Evolutionary conservation across 352 stramenopile species (phyloP), one percentile per base, ranked within the genome.

Genomic region (Phytophthora quininea): DNA sequence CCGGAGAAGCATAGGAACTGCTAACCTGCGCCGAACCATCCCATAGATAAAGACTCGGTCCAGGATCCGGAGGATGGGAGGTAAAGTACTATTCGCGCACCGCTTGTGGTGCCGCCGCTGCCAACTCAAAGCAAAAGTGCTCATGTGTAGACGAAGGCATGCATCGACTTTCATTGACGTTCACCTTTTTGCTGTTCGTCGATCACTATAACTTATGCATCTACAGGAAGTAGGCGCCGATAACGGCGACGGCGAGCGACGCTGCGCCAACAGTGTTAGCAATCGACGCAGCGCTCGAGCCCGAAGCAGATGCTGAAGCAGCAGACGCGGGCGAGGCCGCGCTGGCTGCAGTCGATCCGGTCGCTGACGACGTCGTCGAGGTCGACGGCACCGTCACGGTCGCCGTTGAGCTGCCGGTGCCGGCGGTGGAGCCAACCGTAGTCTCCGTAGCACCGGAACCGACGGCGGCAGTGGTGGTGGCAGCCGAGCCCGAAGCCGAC

Each of bases 401-500:
- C 54, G 53, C 37, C 42, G 50, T 57, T 27, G 40, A 50, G 42
- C 46, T 54, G 15, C 14, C 32, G 56, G 62, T 73, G 48, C 54
- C 58, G 5, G 37, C 35, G 7, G 61, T 67, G 19, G 69, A 69
- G 15, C 55, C 51, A 7, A 51, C 40, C 15, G 57, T 60, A 31
- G 50, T 45, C 2, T 15, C 38, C 5, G 46, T 52, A 30, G 46
- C 5, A 3, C 54, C 65, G 50, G 71, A 74, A 30, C 71, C 58
- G 37, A 63, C 19, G 19, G 19, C 19, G 19, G 19, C 64, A 64
- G 48, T 30, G 2, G 49, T 30, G 8, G 49, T 29, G 10, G 61
- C 55, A 58, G 76, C 78, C 38, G 67, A 73, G 52, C 69, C 58
- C 52, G 78, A 75, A 52, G 53, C 62, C 6, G 67, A 74, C 24